These are phyloP conservation scores for Tubosaeta sp. DNA, from an alignment of 768 basidiomycete species.

Conservation along the genomic window DNA sequence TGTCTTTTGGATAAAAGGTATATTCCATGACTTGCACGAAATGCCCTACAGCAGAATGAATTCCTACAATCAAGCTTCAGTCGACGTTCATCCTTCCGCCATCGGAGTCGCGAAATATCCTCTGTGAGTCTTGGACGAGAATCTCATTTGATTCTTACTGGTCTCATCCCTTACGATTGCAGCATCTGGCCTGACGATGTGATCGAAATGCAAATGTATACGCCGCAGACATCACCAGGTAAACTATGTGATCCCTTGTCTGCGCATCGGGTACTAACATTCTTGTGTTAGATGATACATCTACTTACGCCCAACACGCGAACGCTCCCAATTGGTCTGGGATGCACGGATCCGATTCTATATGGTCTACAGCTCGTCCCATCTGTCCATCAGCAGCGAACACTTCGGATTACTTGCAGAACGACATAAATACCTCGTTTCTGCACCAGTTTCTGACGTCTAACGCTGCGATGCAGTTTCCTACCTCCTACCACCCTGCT, in stretches of 20 bases:
- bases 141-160: conserved; percentile 1
- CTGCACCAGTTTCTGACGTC: background rate
- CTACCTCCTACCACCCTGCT: background rate
- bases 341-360: background rate
- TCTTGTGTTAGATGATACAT: background rate
- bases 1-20: conserved; percentile 11
- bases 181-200: background rate
- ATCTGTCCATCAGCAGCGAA: background rate
- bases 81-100: background rate
- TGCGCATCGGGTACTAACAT: background rate
- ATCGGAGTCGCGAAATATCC: background rate
- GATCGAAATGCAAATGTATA: background rate
- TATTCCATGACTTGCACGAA: background rate
- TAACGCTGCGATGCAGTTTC: background rate
- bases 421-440: background rate
- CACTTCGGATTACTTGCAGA: background rate
- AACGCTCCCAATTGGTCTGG: conserved; percentile 3
- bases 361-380: background rate
- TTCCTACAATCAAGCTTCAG: background rate
- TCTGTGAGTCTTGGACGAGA: background rate
- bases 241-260: background rate
- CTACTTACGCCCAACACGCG: background rate
- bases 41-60: background rate
- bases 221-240: background rate
- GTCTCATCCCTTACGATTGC: background rate